Percentiles rank a stretch among this genome's conserved stretches.
These are phyloP conservation scores for Pseudomonodictys pantanalensis DNA, from an alignment of 495 filamentous ascomycete genomes.

Conservation along the genomic window DNA sequence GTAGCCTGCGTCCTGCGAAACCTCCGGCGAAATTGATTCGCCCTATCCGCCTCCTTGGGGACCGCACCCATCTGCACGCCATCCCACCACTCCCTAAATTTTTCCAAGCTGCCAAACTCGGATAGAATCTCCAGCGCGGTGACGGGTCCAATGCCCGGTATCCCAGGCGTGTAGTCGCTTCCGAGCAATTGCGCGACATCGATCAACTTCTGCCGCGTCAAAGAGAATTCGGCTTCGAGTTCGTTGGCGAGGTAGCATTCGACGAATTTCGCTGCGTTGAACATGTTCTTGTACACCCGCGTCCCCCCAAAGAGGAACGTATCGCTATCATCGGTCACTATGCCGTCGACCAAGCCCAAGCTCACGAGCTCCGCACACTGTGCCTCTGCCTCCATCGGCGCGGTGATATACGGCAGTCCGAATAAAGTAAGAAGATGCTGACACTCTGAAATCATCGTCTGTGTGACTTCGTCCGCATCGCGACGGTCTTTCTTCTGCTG, in stretches of 20 bases:
- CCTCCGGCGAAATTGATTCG: constrained; percentile 70
- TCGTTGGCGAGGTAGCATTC: constrained; percentile 91
- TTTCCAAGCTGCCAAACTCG: constrained; percentile 68
- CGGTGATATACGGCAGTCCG: constrained; percentile 92
- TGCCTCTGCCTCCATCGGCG: constrained; percentile 98
- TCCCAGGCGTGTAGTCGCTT: constrained; percentile 89
- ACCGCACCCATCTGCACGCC: constrained; percentile 62
- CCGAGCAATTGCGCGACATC: constrained; percentile 84
- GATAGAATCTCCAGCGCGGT: constrained; percentile 88
- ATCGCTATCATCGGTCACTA: constrained; percentile 97
- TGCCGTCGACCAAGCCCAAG: constrained; percentile 87
- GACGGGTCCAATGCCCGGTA: constrained; percentile 86
- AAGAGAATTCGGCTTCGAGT: constrained; percentile 82
- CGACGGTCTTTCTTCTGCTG: constrained; percentile 94
- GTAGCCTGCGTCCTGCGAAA: constrained; percentile 63
- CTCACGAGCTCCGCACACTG: constrained; percentile 90
- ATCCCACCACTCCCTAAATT: constrained; percentile 86
- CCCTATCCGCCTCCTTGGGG: constrained; percentile 52
- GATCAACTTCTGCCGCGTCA: constrained; percentile 79
- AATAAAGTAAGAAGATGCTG: constrained; percentile 88
- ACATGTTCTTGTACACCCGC: constrained; percentile 98
- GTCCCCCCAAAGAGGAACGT: constrained; percentile 97
- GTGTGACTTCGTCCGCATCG: constrained; percentile 92
- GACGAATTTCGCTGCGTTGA: constrained; percentile 94
- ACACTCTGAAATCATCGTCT: constrained; percentile 91